Evolutionary conservation across 345 rosid genomes (phyloP), one percentile per base, ranked within the genome.

Genomic region (Cardiospermum halicacabum): DNA sequence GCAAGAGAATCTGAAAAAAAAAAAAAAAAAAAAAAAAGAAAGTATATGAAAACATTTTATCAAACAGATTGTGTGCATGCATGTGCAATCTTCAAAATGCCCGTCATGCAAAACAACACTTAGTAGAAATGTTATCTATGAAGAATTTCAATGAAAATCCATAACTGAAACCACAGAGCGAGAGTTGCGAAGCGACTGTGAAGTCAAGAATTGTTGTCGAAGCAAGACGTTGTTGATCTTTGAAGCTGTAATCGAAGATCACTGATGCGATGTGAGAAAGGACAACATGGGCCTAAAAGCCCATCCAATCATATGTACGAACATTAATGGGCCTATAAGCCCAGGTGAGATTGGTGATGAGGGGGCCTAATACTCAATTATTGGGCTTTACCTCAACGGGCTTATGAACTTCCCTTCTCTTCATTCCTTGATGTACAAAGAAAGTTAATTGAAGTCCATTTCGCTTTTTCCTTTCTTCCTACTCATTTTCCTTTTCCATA

Each of bases 1-100:
- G 89, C 89, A 40, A 68, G 76, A 76, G 89, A 66, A 64, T 85
- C 87, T 6, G 2, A 3, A 37, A 7, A n/a, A 45, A n/a, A 45
- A 13, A 45, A 0, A 45, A 6, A 5, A 7, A 43, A 16, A 86
- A 37, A 0, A 80, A 43, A 86, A 42, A 0, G 79, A 84, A 54
- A 87, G 84, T 5, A 94, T 85, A 76, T 87, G 64, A 58, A 21
- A 90, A 73, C 66, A 89, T 83, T 80, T 82, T 91, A 32, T 87
- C 84, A 70, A 89, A 92, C 89, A 91, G 72, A 34, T 66, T 69
- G 71, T 91, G 94, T 19, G 89, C 98, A n/a, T 75, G 74, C 72
- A 69, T 91, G 94, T 19, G 89, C 98, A n/a, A 75, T 75, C 72
- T 75, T 86, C 80, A 80, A 89, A n/a, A 79, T 83, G 85, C 11